phyloP scores from a whole-genome alignment of 164 flowering plant species.

The Annona cherimola region DNA sequence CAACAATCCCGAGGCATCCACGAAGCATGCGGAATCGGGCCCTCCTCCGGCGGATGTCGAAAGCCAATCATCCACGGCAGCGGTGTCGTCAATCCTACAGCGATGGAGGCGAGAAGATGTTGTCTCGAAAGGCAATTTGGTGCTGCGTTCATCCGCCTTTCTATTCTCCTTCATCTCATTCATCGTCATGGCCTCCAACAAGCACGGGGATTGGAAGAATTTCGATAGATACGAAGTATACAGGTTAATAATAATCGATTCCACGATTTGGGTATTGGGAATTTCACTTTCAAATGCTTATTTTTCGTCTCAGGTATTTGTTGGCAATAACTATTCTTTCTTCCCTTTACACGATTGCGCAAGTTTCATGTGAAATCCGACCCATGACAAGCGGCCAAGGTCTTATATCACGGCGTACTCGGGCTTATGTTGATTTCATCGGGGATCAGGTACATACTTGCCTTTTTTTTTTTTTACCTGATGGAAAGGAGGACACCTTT shows the following conservation, averaged over 20 bases:
- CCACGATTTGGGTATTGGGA: background rate
- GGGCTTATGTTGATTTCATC: conserved; percentile 39
- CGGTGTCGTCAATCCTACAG: conserved; percentile 38
- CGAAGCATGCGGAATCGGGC: conserved; percentile 3
- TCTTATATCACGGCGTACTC: conserved; percentile 19
- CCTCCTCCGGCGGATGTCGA: conserved; percentile 26
- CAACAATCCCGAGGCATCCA: background rate
- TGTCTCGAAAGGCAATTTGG: conserved; percentile 42
- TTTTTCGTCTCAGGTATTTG: conserved; percentile 38
- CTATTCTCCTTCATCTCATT: conserved; percentile 63
- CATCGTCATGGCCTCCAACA: conserved; percentile 63
- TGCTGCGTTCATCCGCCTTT: conserved; percentile 37
- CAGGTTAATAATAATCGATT: conserved; percentile 31
- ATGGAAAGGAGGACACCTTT: too few species aligned
- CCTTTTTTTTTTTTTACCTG: too few species aligned
- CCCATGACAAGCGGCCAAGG: conserved; percentile 41
- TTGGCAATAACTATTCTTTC: conserved; percentile 63
- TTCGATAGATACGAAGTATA: conserved; percentile 70
- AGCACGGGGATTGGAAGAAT: conserved; percentile 56
- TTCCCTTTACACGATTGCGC: conserved; percentile 47
- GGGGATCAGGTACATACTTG: conserved; percentile 72
- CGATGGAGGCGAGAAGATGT: conserved; percentile 76
- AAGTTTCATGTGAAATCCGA: conserved; percentile 40
- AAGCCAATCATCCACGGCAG: conserved; percentile 15
- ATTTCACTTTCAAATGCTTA: background rate